A percentile compares a stretch with the other conserved stretches of the same genome.
Conservation (phyloP, 495 filamentous ascomycete species). For the Lepidopterella palustris region DNA sequence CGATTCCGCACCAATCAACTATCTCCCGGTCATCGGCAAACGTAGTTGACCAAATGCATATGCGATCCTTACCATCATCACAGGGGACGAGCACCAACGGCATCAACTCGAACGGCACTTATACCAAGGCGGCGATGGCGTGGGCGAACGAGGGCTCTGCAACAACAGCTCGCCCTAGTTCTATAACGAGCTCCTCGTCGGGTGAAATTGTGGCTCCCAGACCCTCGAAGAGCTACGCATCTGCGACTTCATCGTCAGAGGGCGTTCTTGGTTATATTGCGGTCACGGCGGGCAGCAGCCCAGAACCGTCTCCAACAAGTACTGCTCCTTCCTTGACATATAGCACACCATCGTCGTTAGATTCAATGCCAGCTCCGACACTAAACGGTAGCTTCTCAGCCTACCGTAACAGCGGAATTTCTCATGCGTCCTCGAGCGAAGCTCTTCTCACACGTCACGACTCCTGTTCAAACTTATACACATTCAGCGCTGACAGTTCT, state of each 20-base stretch:
- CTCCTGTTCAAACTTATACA: conserved; percentile 21
- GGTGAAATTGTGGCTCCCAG: neutral
- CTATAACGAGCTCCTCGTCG: neutral
- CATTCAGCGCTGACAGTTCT: conserved; percentile 14
- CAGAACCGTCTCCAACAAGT: conserved; percentile 6
- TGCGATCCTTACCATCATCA: conserved; percentile 10
- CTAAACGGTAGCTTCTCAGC: conserved; percentile 8
- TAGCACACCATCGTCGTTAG: conserved; percentile 9
- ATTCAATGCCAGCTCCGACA: conserved; percentile 10
- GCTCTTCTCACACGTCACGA: conserved; percentile 3
- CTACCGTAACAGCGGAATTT: conserved; percentile 20
- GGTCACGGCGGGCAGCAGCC: neutral
- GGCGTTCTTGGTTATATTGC: neutral
- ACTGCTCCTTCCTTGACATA: conserved; percentile 11
- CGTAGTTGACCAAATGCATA: conserved; percentile 18
- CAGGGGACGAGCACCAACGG: conserved; percentile 2
- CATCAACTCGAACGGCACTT: neutral
- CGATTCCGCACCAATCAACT: conserved; percentile 18
- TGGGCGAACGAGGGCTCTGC: neutral
- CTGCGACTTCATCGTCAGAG: neutral
- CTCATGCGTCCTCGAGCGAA: conserved; percentile 13
- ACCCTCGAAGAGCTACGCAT: neutral
- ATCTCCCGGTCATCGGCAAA: conserved; percentile 6
- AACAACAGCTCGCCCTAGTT: neutral
- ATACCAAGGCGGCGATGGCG: neutral